Evolutionary conservation across 129 eudicot genomes (phyloP), one percentile per base, ranked within the genome.

Genomic region (Helichrysum umbraculigerum): DNA sequence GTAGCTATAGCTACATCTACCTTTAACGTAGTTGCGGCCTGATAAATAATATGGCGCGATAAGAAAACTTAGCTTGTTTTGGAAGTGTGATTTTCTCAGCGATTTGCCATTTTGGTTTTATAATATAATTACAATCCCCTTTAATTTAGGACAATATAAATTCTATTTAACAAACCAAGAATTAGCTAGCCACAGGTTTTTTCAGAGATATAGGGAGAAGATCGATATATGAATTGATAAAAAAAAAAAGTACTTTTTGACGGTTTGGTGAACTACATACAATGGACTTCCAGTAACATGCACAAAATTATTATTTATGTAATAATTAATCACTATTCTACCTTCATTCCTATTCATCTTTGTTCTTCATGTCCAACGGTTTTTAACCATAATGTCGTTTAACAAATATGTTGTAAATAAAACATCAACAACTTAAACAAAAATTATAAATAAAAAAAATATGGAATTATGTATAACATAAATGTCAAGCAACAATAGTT

Each of bases 311-410:
- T 66, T 30, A 57, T 60, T 52, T 72, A 65, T 72, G 63, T 71
- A 71, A 72, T 72, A 57, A 32, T 44, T n/a, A 56, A 72, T 54
- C 75, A 71, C 75, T 71, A 30, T 71, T 71, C 64, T 29, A 71
- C 62, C 75, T 51, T 34, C 47, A 50, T 71, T 71, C 58, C 68
- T 15, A 10, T 41, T 74, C 22, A 35, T 33, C 81, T 67, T 56
- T 22, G 15, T 76, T 11, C 50, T 68, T 54, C 71, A 56, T 68
- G 74, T 37, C 68, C 74, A 67, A 15, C 58, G 44, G 59, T 16
- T 76, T 59, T 78, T 69, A 68, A 77, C 68, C 75, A 68, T 59
- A 35, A 30, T 16, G 33, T 12, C 12, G 14, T 20, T 32, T 33
- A 39, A 39, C 34, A 61, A 0, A 7, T 61, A 61, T 4, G 4